Evolutionary conservation across 805 yeast genomes (phyloP).

Genomic region (Metschnikowia aberdeeniae): DNA sequence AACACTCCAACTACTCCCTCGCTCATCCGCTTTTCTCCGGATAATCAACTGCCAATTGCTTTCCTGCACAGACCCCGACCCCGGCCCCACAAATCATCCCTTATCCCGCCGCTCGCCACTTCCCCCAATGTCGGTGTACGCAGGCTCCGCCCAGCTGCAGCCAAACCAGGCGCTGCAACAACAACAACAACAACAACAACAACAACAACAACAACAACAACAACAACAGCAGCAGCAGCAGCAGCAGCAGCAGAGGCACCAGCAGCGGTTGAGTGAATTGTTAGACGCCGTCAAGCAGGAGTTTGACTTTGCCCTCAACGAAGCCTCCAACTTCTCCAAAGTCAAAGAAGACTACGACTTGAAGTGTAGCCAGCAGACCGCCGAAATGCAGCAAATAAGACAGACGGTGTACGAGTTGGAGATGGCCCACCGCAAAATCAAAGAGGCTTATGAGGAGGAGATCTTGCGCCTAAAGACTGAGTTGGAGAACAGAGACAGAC

Average conservation of each 20-base stretch:
- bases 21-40: constrained; percentile 6
- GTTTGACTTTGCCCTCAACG: constrained; percentile 77
- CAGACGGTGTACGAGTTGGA: constrained; percentile 93
- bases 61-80: background rate
- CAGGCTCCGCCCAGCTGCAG: constrained; percentile 21
- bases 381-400: constrained; percentile 89
- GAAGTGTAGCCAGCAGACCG: constrained; percentile 85
- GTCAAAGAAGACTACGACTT: constrained; percentile 92
- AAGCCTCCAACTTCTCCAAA: constrained; percentile 78
- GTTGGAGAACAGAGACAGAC: constrained; percentile 75
- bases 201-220: constrained; percentile 19
- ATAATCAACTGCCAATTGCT: constrained; percentile 5
- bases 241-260: constrained; percentile 39
- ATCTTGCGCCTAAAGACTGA: constrained; percentile 80
- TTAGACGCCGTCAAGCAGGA: constrained; percentile 90
- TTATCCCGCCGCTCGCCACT: background rate
- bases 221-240: constrained; percentile 22
- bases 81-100: background rate
- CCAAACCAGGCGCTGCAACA: constrained; percentile 17
- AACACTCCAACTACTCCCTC: constrained; percentile 8
- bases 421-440: constrained; percentile 89
- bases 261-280: constrained; percentile 63
- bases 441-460: constrained; percentile 94
- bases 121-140: constrained; percentile 18
- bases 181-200: constrained; percentile 18